These are phyloP conservation scores for Hevea brasiliensis DNA, from an alignment of 345 rosid species.

Conservation along the genomic window DNA sequence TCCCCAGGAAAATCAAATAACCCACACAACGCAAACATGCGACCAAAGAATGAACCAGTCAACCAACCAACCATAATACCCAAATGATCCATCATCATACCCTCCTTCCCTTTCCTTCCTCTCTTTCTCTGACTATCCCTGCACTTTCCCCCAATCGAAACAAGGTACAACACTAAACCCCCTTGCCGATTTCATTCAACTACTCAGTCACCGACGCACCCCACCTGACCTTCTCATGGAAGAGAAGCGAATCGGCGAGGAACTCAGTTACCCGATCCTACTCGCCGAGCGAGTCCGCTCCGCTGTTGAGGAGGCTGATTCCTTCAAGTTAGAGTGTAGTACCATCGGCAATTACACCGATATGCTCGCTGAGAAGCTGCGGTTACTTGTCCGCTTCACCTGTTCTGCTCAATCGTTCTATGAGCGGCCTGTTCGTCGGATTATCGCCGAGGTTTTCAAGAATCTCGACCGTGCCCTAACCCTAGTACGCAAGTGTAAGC, in stretches of 20 bases:
- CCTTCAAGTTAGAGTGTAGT: slow-evolving; percentile 55
- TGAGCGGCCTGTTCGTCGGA: slow-evolving; percentile 81
- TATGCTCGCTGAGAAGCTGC: slow-evolving; percentile 64
- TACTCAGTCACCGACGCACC: background rate
- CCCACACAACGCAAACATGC: too few relatives aligned
- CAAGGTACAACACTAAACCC: too few relatives aligned
- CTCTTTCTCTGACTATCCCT: too few relatives aligned
- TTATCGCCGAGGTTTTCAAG: slow-evolving; percentile 54
- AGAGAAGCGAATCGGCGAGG: slow-evolving; percentile 60
- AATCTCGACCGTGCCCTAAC: slow-evolving; percentile 57
- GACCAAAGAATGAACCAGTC: too few relatives aligned
- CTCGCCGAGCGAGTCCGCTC: slow-evolving; percentile 61
- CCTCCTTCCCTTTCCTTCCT: too few relatives aligned
- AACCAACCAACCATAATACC: too few relatives aligned
- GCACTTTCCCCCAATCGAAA: too few relatives aligned
- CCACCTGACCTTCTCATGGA: slow-evolving; percentile 28
- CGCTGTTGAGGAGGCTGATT: slow-evolving; percentile 62
- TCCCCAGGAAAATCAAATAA: too few relatives aligned
- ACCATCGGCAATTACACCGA: slow-evolving; percentile 60
- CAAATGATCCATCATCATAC: too few relatives aligned
- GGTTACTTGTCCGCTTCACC: slow-evolving; percentile 52
- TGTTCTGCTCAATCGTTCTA: slow-evolving; percentile 44
- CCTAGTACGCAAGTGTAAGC: slow-evolving; percentile 73
- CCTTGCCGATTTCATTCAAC: too few relatives aligned
- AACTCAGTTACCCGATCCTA: slow-evolving; percentile 45